Evolutionary conservation across 2,329 filamentous ascomycete species (phyloP), one percentile per base, ranked within the genome.

Genomic region (Endocalyx cinctus): DNA sequence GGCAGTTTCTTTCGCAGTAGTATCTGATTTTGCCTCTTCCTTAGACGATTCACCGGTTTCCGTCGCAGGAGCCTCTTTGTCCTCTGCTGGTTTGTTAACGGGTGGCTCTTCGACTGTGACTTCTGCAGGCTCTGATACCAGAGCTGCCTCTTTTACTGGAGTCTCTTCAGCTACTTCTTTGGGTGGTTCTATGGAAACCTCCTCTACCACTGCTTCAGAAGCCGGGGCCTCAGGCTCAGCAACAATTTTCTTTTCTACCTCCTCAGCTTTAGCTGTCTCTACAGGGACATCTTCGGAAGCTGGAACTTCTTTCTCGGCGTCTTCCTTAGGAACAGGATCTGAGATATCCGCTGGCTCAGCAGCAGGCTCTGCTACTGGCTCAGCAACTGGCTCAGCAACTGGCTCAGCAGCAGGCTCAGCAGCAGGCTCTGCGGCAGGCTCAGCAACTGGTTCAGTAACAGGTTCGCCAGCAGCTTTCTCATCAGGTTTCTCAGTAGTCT

Each of bases 141-240:
- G 8, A 25, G 22, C n/a, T 25, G 18, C 27, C 20, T 41, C 37
- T 33, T 47, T 40, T 18, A 39, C 35, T 35, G 45, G 38, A 33
- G 43, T 38, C 29, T 48, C 42, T 10, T 47, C 31, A 33, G 41
- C 35, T n/a, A n/a, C n/a, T n/a, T n/a, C n/a, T n/a, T n/a, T n/a
- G n/a, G n/a, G n/a, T n/a, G n/a, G n/a, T n/a, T n/a, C n/a, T n/a
- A n/a, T n/a, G n/a, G n/a, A n/a, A n/a, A n/a, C n/a, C n/a, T n/a
- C n/a, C n/a, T n/a, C n/a, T n/a, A n/a, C n/a, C n/a, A n/a, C n/a
- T n/a, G n/a, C n/a, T n/a, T n/a, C n/a, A n/a, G n/a, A n/a, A n/a
- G n/a, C n/a, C n/a, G n/a, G n/a, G n/a, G n/a, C n/a, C n/a, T n/a
- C n/a, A n/a, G n/a, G n/a, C n/a, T n/a, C n/a, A n/a, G n/a, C n/a